Percentiles rank a stretch among this genome's conserved stretches.
These are phyloP conservation scores for Chlorella sp. DNA, from an alignment of 139 green algal genomes.

Conservation along the genomic window DNA sequence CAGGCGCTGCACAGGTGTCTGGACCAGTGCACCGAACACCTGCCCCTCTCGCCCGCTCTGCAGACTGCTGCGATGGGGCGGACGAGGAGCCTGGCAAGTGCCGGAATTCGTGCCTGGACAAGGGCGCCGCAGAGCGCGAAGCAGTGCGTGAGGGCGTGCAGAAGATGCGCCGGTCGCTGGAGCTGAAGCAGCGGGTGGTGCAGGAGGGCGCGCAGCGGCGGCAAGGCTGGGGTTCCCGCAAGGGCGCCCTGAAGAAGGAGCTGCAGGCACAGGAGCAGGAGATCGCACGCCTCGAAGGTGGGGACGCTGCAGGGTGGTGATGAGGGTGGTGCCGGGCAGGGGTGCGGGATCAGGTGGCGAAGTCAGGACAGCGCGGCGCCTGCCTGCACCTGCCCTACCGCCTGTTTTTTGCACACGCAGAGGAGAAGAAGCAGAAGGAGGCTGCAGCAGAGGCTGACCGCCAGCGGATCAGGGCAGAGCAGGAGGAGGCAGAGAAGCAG, in stretches of 20 bases:
- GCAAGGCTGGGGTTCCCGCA: neutral
- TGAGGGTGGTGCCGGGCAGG: too few species aligned
- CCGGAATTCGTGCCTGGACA: constrained; percentile 69
- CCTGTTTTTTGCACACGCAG: too few species aligned
- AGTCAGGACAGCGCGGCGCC: too few species aligned
- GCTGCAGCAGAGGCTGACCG: neutral
- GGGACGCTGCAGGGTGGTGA: too few species aligned
- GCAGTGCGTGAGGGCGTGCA: constrained; percentile 40
- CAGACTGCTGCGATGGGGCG: constrained; percentile 90
- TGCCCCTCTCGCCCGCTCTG: neutral
- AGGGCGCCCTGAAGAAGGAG: constrained; percentile 28
- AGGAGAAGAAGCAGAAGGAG: too few species aligned
- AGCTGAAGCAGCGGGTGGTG: constrained; percentile 4
- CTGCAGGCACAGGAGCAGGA: constrained; percentile 25
- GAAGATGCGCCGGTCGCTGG: constrained; percentile 19
- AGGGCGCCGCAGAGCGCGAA: constrained; percentile 39
- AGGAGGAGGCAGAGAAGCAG: constrained; percentile 13
- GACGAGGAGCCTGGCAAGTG: constrained; percentile 74
- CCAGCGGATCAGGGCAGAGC: neutral
- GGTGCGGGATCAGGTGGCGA: too few species aligned
- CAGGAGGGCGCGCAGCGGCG: neutral
- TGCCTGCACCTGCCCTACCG: too few species aligned
- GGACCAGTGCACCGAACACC: too few species aligned
- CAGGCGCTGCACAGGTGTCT: too few species aligned
- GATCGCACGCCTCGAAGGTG: constrained; percentile 18